Evolutionary conservation across 768 basidiomycete species (phyloP).

Genomic region (Gautieria morchelliformis): DNA sequence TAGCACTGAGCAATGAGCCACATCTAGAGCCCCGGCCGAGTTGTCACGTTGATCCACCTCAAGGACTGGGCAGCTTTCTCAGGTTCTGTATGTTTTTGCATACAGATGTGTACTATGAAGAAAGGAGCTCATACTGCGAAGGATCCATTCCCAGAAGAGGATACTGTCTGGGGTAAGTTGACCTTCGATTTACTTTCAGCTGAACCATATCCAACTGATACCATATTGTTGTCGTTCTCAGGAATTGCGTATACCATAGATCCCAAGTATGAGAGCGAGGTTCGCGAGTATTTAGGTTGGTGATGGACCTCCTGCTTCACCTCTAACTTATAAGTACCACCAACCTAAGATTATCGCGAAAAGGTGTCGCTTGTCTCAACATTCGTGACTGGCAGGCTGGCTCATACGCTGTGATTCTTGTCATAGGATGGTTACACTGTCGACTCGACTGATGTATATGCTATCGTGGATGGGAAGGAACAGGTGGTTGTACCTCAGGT

Average conservation of each 20-base stretch:
- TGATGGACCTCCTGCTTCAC: neutral
- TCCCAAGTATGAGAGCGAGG: slow-evolving; percentile 60
- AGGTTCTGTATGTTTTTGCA: slow-evolving; percentile 33
- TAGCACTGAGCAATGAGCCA: neutral
- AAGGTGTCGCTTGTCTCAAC: slow-evolving; percentile 39
- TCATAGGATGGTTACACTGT: slow-evolving; percentile 82
- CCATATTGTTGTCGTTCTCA: slow-evolving; percentile 19
- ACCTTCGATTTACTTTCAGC: neutral
- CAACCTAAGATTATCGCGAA: slow-evolving; percentile 65
- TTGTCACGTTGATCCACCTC: slow-evolving; percentile 83
- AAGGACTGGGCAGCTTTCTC: slow-evolving; percentile 81
- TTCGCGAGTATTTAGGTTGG: slow-evolving; percentile 75
- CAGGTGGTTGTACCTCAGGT: slow-evolving; percentile 42
- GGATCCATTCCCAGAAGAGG: slow-evolving; percentile 64
- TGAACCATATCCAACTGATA: too few relatives aligned
- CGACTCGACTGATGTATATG: slow-evolving; percentile 68
- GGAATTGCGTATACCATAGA: slow-evolving; percentile 87
- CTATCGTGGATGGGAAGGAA: slow-evolving; percentile 43
- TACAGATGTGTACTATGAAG: neutral
- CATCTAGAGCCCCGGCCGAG: slow-evolving; percentile 68
- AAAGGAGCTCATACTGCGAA: slow-evolving; percentile 14
- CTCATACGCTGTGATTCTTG: neutral
- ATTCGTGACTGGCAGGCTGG: too few relatives aligned
- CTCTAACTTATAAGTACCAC: neutral
- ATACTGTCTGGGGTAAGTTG: slow-evolving; percentile 71